These are phyloP conservation scores for Bruguiera hainesii DNA, from an alignment of 441 rosid species.

Conservation along the genomic window DNA sequence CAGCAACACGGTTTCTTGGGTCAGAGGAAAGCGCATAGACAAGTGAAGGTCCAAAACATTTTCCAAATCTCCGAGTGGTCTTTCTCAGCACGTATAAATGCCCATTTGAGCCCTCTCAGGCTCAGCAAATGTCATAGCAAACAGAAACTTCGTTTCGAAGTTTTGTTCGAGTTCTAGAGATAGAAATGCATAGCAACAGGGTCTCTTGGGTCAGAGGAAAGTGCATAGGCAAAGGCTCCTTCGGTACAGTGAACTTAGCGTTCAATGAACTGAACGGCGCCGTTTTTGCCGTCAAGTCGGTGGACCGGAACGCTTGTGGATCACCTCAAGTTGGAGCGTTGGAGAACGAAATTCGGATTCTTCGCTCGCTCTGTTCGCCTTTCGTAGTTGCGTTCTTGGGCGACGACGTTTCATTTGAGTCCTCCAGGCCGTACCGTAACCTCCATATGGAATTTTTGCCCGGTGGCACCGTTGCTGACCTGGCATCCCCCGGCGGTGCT, in stretches of 20 bases:
- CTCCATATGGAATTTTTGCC: constrained; percentile 40
- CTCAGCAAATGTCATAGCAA: not conserved
- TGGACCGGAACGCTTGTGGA: constrained; percentile 29
- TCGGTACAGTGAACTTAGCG: constrained; percentile 40
- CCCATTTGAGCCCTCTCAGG: not conserved
- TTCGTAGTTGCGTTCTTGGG: constrained; percentile 37
- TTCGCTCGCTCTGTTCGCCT: constrained; percentile 38
- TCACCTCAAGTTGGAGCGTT: constrained; percentile 30
- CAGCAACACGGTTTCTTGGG: constrained; percentile 28
- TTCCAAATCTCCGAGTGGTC: too few relatives aligned
- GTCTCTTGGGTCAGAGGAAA: constrained; percentile 45
- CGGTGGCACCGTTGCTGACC: constrained; percentile 47
- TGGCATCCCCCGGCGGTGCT: constrained; percentile 13
- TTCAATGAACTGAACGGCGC: constrained; percentile 27
- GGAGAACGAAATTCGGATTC: constrained; percentile 43
- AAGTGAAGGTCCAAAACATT: not conserved
- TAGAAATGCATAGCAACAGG: not conserved
- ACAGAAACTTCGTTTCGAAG: too few relatives aligned
- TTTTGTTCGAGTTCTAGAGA: not conserved
- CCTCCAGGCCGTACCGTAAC: constrained; percentile 21
- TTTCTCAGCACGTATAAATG: not conserved
- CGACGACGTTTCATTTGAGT: constrained; percentile 36
- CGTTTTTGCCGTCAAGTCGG: constrained; percentile 51
- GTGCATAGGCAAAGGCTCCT: constrained; percentile 45
- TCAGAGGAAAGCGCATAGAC: constrained; percentile 44